phyloP scores from a whole-genome alignment of 1,284 basidiomycete species.

The Afroboletus lepidellus region DNA sequence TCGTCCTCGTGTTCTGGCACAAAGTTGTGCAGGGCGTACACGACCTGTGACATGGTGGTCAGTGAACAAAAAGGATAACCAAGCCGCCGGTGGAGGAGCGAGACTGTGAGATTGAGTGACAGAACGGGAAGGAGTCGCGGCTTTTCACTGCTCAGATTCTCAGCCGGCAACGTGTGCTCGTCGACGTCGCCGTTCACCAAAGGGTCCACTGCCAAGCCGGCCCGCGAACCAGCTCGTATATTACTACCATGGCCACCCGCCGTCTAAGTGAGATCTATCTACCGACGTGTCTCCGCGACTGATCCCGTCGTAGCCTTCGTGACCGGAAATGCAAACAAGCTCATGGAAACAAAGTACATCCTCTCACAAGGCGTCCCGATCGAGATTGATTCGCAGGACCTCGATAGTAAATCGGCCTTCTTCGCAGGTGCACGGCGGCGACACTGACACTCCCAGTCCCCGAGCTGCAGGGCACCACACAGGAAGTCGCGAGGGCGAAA shows the following conservation, averaged over 20 bases:
- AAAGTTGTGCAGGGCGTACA: conserved; percentile 86
- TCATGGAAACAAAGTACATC: conserved; percentile 84
- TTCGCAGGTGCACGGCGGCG: not conserved
- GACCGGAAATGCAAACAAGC: conserved; percentile 93
- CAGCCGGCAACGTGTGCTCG: conserved; percentile 8
- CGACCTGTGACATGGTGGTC: conserved; percentile 48
- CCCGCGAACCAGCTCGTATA: not conserved
- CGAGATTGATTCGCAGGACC: conserved; percentile 63
- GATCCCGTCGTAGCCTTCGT: conserved; percentile 69
- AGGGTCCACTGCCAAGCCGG: not conserved
- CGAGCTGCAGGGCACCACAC: conserved; percentile 91
- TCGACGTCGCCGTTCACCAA: conserved; percentile 17
- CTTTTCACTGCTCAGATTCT: conserved; percentile 6
- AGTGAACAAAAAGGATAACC: not conserved
- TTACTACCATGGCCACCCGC: conserved; percentile 21
- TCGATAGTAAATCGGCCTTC: conserved; percentile 58
- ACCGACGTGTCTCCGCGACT: not conserved
- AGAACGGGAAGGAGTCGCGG: not conserved
- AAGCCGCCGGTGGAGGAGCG: not conserved
- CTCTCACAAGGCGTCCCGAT: conserved; percentile 59
- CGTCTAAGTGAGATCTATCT: conserved; percentile 23
- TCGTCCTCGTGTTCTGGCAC: conserved; percentile 93
- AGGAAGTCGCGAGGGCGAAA: conserved; percentile 89
- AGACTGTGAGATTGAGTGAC: not conserved
- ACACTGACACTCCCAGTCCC: conserved; percentile 57